Evolutionary conservation across 805 yeast species (phyloP).

Genomic region (Wickerhamiella vanderwaltii): DNA sequence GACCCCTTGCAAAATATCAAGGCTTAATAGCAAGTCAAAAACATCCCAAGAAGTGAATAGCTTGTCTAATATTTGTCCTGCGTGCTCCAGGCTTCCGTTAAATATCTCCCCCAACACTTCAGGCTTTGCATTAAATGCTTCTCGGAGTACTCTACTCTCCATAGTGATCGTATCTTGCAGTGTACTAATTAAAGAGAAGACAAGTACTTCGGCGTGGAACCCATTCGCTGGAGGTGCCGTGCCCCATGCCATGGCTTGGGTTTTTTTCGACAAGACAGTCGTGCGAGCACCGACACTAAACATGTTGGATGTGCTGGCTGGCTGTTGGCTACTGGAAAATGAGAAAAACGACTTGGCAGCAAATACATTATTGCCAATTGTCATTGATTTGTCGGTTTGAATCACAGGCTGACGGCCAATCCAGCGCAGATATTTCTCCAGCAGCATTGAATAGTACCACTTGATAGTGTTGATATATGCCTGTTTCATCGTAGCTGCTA

Average conservation of each 20-base stretch:
- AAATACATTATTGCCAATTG: constrained; percentile 9
- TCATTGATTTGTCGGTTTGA: constrained; percentile 3
- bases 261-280: constrained; percentile 14
- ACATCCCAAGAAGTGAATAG: constrained; percentile 43
- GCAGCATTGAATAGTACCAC: constrained; percentile 81
- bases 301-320: constrained; percentile 10
- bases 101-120: constrained; percentile 37
- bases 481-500: constrained; percentile 59
- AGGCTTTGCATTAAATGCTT: constrained; percentile 17
- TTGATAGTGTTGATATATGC: constrained; percentile 83
- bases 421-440: constrained; percentile 33
- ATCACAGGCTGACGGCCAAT: constrained; percentile 18
- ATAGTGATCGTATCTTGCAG: constrained; percentile 15
- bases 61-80: constrained; percentile 37
- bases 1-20: constrained; percentile 35
- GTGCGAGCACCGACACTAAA: constrained; percentile 21
- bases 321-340: neutral
- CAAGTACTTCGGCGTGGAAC: constrained; percentile 17
- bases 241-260: constrained; percentile 13
- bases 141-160: constrained; percentile 13
- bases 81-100: constrained; percentile 39
- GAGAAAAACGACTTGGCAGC: constrained; percentile 12
- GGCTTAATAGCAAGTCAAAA: constrained; percentile 65
- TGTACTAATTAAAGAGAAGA: constrained; percentile 15
- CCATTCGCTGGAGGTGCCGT: constrained; percentile 15